Percentiles rank a stretch among this genome's conserved stretches.
Evolutionary conservation across 2,329 filamentous ascomycete genomes (phyloP).

Genomic region (Sarocladium brachiariae): DNA sequence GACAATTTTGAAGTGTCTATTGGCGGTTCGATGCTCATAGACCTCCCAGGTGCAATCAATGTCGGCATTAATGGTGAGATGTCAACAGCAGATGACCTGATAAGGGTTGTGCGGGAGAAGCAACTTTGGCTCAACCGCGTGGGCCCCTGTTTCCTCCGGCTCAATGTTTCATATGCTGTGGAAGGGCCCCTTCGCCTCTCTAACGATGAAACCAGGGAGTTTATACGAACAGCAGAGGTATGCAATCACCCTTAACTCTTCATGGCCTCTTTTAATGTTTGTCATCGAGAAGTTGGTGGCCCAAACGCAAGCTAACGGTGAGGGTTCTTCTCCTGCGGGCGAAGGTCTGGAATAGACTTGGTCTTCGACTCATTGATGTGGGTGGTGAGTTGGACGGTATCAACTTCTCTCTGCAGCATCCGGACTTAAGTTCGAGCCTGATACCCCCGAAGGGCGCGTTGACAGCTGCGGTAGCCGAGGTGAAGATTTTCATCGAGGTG

Average conservation of each 20-base stretch:
- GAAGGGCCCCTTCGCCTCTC: background rate
- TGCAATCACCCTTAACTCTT: too few species aligned
- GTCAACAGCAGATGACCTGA: conserved; percentile 18
- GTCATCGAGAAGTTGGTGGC: too few species aligned
- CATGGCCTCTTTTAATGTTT: too few species aligned
- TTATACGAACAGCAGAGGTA: background rate
- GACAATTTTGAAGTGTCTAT: conserved; percentile 18
- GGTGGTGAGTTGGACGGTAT: background rate
- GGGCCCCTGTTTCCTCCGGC: background rate
- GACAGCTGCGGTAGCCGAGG: conserved; percentile 20
- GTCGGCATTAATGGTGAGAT: background rate
- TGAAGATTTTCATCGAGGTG: conserved; percentile 14
- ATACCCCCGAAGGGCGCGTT: conserved; percentile 20
- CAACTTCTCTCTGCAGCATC: conserved; percentile 29
- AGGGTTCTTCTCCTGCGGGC: too few species aligned
- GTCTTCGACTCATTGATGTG: conserved; percentile 19
- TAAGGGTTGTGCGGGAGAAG: conserved; percentile 14
- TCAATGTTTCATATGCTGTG: background rate
- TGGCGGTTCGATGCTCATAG: conserved; percentile 20
- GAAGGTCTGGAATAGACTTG: conserved; percentile 20
- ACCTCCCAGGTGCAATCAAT: conserved; percentile 15
- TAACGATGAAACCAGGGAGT: background rate
- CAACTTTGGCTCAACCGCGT: conserved; percentile 25
- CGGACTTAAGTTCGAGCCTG: conserved; percentile 24
- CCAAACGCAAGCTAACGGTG: too few species aligned